phyloP scores from a whole-genome alignment of 306 rosid genomes.

The Luffa acutangula region DNA sequence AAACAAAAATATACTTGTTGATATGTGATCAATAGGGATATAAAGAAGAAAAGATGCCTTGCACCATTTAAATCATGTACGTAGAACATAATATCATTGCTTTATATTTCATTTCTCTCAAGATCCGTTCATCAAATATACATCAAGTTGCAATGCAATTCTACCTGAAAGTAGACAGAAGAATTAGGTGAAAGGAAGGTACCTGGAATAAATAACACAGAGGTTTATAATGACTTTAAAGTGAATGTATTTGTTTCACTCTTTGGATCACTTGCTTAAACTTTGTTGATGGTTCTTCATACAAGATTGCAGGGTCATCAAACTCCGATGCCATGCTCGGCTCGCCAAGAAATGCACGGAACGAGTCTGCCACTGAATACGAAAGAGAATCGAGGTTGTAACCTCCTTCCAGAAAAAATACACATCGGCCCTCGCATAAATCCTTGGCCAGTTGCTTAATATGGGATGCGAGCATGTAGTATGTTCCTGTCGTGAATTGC shows the following conservation, averaged over 20 bases:
- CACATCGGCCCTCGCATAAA: slow-evolving; percentile 57
- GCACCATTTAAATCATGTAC: not conserved
- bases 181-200: not conserved
- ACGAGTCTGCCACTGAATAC: slow-evolving; percentile 63
- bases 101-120: not conserved
- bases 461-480: slow-evolving; percentile 69
- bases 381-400: slow-evolving; percentile 80
- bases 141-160: not conserved
- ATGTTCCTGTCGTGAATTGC: slow-evolving; percentile 82
- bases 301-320: slow-evolving; percentile 62
- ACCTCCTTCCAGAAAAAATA: slow-evolving; percentile 91
- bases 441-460: slow-evolving; percentile 71
- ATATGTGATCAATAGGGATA: too few species aligned
- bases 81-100: not conserved
- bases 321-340: slow-evolving; percentile 62
- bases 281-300: slow-evolving; percentile 68
- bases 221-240: slow-evolving; percentile 18
- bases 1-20: too few species aligned
- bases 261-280: slow-evolving; percentile 52
- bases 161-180: not conserved
- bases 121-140: not conserved
- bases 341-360: slow-evolving; percentile 80
- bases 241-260: slow-evolving; percentile 43
- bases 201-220: not conserved
- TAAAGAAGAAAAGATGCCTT: too few species aligned